Evolutionary conservation across 257 asterid species (phyloP).

Genomic region (Lycium ferocissimum): DNA sequence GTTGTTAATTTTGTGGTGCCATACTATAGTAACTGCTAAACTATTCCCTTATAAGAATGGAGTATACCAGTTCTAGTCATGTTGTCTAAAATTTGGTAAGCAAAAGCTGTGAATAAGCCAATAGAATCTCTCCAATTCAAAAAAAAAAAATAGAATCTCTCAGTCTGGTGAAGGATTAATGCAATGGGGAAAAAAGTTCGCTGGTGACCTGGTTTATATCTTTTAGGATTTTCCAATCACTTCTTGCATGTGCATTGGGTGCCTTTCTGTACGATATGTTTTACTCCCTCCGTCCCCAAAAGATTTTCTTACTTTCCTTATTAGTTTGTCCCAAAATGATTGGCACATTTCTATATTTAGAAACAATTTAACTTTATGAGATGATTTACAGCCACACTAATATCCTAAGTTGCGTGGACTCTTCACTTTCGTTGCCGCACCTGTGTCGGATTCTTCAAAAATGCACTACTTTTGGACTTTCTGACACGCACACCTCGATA

Average conservation of each 20-base stretch:
- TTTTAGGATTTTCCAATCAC: background rate
- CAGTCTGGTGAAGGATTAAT: background rate
- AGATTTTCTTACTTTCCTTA: no score
- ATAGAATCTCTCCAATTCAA: background rate
- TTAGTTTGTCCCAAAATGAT: no score
- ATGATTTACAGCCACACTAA: no score
- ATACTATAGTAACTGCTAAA: background rate
- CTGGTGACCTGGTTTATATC: background rate
- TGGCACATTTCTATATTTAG: no score
- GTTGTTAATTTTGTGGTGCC: background rate
- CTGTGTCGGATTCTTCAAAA: no score
- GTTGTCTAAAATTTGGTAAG: background rate
- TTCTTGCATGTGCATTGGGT: background rate
- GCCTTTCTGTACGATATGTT: background rate
- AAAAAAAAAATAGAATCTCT: background rate
- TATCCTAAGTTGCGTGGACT: no score
- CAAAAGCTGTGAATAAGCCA: background rate
- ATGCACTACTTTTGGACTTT: no score
- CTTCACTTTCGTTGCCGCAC: no score
- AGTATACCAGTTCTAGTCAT: background rate
- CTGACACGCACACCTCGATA: no score
- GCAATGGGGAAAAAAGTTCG: background rate
- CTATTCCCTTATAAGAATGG: constrained; percentile 13
- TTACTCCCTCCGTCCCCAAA: background rate
- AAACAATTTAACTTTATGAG: no score